Evolutionary conservation across 257 asterid genomes (phyloP).

Genomic region (Solanum appendiculatum): DNA sequence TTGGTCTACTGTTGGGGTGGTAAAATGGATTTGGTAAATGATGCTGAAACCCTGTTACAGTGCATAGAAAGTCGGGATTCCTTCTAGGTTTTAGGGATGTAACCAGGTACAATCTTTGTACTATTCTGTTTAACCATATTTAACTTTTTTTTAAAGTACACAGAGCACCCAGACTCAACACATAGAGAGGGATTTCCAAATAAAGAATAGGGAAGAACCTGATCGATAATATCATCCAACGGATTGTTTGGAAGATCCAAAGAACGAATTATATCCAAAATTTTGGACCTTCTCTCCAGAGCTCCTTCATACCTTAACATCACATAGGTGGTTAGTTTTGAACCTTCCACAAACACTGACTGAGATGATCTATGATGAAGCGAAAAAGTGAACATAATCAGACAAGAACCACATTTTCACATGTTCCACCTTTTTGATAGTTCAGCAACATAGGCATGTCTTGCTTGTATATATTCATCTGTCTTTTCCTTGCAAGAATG

Average conservation of each 20-base stretch:
- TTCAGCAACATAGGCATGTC: slow-evolving; percentile 64
- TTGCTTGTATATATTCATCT: slow-evolving; percentile 80
- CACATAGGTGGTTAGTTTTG: background rate
- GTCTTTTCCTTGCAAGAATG: slow-evolving; percentile 86
- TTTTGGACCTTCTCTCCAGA: slow-evolving; percentile 52
- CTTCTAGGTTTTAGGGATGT: background rate
- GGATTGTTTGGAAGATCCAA: slow-evolving; percentile 99
- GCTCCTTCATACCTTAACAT: slow-evolving; percentile 76
- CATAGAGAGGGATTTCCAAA: background rate
- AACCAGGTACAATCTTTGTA: background rate
- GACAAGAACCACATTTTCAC: background rate
- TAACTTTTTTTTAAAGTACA: background rate
- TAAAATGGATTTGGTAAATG: background rate
- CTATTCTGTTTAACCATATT: background rate
- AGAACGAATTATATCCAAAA: slow-evolving; percentile 71
- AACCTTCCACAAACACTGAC: background rate
- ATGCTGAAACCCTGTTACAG: background rate
- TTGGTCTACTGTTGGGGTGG: background rate
- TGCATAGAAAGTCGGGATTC: background rate
- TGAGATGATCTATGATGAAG: background rate
- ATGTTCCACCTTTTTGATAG: slow-evolving; percentile 47
- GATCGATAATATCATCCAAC: slow-evolving; percentile 93
- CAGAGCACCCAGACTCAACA: background rate
- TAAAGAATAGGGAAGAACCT: slow-evolving; percentile 34
- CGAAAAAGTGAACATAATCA: background rate